Conservation (phyloP, 495 filamentous ascomycete genomes). For the Trichocladium uniseriatum region DNA sequence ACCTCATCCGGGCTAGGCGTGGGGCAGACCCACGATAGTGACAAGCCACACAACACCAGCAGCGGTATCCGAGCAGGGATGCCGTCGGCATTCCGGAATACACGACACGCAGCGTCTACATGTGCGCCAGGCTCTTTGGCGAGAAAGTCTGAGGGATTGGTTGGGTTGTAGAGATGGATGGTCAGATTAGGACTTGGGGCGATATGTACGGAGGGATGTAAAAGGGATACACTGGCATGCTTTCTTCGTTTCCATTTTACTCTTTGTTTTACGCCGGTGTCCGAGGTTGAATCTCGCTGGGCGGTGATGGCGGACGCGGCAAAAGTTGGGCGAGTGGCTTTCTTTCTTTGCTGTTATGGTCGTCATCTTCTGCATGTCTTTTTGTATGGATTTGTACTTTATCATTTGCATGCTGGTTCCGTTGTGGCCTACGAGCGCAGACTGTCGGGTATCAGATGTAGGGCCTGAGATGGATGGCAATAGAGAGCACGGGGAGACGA, state of each 20-base stretch:
- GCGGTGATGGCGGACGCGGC: no score
- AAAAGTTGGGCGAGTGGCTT: no score
- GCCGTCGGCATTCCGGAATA: background rate
- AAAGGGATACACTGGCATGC: slow-evolving; percentile 3
- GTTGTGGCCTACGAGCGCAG: background rate
- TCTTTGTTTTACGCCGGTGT: background rate
- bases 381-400: background rate
- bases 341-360: background rate
- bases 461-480: no score
- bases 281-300: no score
- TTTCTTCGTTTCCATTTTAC: background rate
- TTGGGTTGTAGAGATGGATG: background rate
- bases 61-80: background rate
- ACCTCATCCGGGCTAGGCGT: background rate
- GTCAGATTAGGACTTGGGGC: background rate
- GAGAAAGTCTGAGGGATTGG: no score
- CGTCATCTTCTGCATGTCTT: background rate
- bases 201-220: background rate
- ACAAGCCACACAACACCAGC: background rate
- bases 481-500: background rate
- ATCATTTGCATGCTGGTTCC: background rate
- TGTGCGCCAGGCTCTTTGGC: no score
- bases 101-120: background rate
- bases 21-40: background rate
- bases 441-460: background rate